phyloP scores from a whole-genome alignment of 1,284 basidiomycete species.

The Ceratobasidium sp. region DNA sequence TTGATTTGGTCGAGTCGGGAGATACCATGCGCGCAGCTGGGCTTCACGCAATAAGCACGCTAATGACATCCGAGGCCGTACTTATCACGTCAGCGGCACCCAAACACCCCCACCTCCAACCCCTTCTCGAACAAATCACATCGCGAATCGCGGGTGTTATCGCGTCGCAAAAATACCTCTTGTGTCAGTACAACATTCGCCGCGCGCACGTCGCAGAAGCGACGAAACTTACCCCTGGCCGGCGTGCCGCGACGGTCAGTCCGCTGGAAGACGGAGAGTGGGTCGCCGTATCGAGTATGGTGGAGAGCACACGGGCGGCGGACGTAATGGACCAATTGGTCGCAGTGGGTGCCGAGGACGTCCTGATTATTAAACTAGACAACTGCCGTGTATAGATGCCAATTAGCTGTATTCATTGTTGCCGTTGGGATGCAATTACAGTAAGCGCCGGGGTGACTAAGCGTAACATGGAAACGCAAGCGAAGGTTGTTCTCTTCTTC shows the following conservation, averaged over 20 bases:
- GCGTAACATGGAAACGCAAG: constrained; percentile 10
- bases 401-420: background rate
- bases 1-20: constrained; percentile 77
- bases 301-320: constrained; percentile 84
- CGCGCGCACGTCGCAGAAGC: constrained; percentile 69
- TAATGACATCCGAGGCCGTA: constrained; percentile 90
- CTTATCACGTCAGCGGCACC: constrained; percentile 76
- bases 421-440: background rate
- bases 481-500: constrained; percentile 22
- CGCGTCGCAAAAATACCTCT: constrained; percentile 86
- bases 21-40: constrained; percentile 99
- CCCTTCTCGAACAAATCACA: constrained; percentile 83
- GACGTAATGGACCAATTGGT: constrained; percentile 90
- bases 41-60: constrained; percentile 87
- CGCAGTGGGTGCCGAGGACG: constrained; percentile 84
- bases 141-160: constrained; percentile 92
- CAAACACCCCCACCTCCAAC: constrained; percentile 69
- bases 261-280: constrained; percentile 80
- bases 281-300: constrained; percentile 94
- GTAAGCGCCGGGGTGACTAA: background rate
- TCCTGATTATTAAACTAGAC: constrained; percentile 87
- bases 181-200: constrained; percentile 91
- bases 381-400: constrained; percentile 85
- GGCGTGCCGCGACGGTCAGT: constrained; percentile 88
- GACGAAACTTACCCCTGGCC: constrained; percentile 82